Evolutionary conservation across 2,329 filamentous ascomycete genomes (phyloP).

Genomic region (Xylariaceae sp.): DNA sequence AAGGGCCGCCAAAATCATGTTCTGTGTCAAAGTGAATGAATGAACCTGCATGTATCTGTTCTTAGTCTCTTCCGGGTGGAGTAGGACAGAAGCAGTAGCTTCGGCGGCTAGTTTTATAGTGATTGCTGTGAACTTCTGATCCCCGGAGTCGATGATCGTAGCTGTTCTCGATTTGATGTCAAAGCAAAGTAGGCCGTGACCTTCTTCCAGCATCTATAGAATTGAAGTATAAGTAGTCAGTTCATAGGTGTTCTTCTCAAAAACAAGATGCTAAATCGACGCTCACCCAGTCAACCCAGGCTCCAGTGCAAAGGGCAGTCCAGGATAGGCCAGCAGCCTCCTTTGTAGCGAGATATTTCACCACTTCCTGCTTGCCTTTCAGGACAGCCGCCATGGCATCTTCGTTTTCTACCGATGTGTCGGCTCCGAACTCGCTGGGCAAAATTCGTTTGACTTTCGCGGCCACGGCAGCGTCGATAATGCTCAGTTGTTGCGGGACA

Average conservation of each 20-base stretch:
- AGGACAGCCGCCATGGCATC: neutral
- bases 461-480: constrained; percentile 9
- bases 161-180: constrained; percentile 3
- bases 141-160: constrained; percentile 3
- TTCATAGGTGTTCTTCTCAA: no score
- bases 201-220: constrained; percentile 3
- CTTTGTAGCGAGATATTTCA: constrained; percentile 1
- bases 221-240: neutral
- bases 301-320: constrained; percentile 1
- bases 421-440: constrained; percentile 6
- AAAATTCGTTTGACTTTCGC: constrained; percentile 10
- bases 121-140: constrained; percentile 1
- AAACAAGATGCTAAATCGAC: no score
- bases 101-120: neutral
- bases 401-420: neutral
- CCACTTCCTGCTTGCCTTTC: neutral
- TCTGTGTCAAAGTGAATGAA: no score
- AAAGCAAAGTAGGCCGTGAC: neutral
- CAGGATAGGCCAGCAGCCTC: constrained; percentile 6
- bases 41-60: constrained; percentile 8
- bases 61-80: neutral
- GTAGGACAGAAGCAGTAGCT: neutral
- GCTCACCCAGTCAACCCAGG: constrained; percentile 1
- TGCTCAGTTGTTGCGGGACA: neutral
- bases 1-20: no score